A percentile compares a stretch with the other conserved stretches of the same genome.
phyloP scores from a whole-genome alignment of 140 eudicot genomes.

The Oenanthe javanica region DNA sequence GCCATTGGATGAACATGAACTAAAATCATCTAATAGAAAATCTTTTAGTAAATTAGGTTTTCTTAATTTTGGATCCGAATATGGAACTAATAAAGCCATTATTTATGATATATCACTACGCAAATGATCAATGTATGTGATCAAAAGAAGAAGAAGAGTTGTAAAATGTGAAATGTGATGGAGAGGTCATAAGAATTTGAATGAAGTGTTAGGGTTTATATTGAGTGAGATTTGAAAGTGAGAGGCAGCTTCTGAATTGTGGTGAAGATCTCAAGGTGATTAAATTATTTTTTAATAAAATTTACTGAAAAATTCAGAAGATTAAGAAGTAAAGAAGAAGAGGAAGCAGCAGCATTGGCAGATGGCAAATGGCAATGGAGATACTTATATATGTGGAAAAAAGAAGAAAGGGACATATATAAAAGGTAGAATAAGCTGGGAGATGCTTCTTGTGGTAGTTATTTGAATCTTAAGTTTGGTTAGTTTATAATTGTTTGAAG shows the following conservation, averaged over 20 bases:
- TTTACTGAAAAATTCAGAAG: not conserved
- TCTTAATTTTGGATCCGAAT: slow-evolving; percentile 24
- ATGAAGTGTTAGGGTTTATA: slow-evolving; percentile 12
- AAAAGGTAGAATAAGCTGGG: slow-evolving; percentile 11
- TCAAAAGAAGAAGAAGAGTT: slow-evolving; percentile 1
- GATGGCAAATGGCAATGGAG: not conserved
- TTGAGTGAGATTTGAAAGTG: slow-evolving; percentile 20
- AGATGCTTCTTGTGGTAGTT: not conserved
- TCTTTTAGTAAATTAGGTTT: slow-evolving; percentile 52
- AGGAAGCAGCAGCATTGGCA: not conserved
- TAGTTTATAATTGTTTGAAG: slow-evolving; percentile 5
- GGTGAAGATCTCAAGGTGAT: slow-evolving; percentile 52
- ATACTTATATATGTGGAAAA: not conserved
- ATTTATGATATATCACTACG: not conserved
- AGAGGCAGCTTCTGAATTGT: slow-evolving; percentile 30
- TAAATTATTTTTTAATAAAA: not conserved
- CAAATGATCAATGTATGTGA: not conserved
- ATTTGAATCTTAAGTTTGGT: not conserved
- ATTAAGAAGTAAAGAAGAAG: not conserved
- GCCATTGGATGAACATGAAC: slow-evolving; percentile 85
- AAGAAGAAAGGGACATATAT: not conserved
- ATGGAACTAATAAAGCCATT: not conserved
- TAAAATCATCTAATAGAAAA: slow-evolving; percentile 61
- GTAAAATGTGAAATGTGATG: not conserved
- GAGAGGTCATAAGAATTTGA: slow-evolving; percentile 1